These are phyloP conservation scores for Debaryomyces singareniensis DNA, from an alignment of 1,139 yeast species.

Conservation along the genomic window DNA sequence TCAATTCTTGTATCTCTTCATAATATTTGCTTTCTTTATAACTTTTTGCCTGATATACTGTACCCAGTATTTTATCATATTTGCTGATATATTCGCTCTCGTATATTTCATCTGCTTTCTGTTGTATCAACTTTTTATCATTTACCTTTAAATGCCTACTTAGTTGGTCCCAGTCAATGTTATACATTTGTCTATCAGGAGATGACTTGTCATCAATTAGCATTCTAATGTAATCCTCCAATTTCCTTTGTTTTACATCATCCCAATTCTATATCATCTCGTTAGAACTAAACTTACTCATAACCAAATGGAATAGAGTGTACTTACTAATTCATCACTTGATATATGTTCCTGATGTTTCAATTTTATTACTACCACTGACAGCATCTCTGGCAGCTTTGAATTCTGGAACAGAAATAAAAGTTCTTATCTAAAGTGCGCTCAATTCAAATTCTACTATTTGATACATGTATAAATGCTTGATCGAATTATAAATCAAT, in stretches of 20 bases:
- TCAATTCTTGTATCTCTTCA: constrained; percentile 15
- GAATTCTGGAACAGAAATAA: too few relatives aligned
- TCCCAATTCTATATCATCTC: constrained; percentile 15
- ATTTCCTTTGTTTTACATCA: constrained; percentile 10
- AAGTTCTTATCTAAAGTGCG: too few relatives aligned
- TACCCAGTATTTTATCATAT: constrained; percentile 4
- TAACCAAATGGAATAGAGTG: neutral
- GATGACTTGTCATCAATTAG: neutral
- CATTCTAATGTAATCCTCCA: constrained; percentile 11
- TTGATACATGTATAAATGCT: neutral
- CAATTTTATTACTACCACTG: neutral
- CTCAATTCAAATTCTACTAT: neutral
- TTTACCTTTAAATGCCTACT: constrained; percentile 9
- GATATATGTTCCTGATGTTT: neutral
- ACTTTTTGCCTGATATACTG: neutral
- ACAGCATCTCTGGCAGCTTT: too few relatives aligned
- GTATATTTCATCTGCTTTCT: constrained; percentile 18
- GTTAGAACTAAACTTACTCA: neutral
- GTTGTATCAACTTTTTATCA: constrained; percentile 13
- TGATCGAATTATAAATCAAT: neutral
- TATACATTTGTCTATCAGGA: constrained; percentile 3
- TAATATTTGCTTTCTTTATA: constrained; percentile 8
- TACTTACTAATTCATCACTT: neutral
- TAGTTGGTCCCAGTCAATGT: constrained; percentile 15
- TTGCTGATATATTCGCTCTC: constrained; percentile 9